These are phyloP conservation scores for Epicoccum sorghinum DNA, from an alignment of 2,329 filamentous ascomycete species.

Conservation along the genomic window DNA sequence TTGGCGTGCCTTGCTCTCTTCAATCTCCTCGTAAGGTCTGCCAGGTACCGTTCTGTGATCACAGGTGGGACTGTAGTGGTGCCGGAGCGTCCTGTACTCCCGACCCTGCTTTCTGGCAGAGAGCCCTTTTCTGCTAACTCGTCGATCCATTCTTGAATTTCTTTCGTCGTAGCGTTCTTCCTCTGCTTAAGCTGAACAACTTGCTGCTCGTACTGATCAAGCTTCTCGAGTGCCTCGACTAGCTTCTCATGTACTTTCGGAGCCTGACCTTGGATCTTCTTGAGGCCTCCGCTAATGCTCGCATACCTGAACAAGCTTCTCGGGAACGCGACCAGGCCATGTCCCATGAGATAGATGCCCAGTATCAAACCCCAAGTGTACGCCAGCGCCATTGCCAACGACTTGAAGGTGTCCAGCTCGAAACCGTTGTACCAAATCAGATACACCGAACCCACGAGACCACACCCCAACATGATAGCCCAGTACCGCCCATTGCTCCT, in stretches of 20 bases:
- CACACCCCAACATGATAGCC: constrained; percentile 74
- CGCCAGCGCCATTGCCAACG: constrained; percentile 86
- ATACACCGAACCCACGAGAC: constrained; percentile 77
- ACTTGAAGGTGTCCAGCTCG: constrained; percentile 75
- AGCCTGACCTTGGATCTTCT: constrained; percentile 77
- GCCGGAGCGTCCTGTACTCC: constrained; percentile 30
- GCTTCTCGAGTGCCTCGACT: constrained; percentile 77
- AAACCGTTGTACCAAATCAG: constrained; percentile 80
- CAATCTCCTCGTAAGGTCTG: constrained; percentile 83
- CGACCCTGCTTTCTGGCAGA: constrained; percentile 63
- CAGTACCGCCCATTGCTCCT: constrained; percentile 90
- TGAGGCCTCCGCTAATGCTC: constrained; percentile 74
- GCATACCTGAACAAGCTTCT: constrained; percentile 79
- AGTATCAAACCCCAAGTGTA: constrained; percentile 93
- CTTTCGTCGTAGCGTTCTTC: constrained; percentile 76
- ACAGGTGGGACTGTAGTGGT: constrained; percentile 71
- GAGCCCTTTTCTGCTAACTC: constrained; percentile 81
- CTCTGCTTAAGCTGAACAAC: constrained; percentile 78
- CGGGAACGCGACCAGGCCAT: constrained; percentile 91
- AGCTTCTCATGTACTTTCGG: constrained; percentile 85
- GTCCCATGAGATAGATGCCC: constrained; percentile 97
- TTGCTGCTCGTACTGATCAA: constrained; percentile 83
- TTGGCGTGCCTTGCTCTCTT: constrained; percentile 83
- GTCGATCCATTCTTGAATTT: constrained; percentile 94
- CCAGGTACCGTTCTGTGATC: constrained; percentile 91